phyloP scores from a whole-genome alignment of 176 grass and related monocot species.

The Hordeum marinum region DNA sequence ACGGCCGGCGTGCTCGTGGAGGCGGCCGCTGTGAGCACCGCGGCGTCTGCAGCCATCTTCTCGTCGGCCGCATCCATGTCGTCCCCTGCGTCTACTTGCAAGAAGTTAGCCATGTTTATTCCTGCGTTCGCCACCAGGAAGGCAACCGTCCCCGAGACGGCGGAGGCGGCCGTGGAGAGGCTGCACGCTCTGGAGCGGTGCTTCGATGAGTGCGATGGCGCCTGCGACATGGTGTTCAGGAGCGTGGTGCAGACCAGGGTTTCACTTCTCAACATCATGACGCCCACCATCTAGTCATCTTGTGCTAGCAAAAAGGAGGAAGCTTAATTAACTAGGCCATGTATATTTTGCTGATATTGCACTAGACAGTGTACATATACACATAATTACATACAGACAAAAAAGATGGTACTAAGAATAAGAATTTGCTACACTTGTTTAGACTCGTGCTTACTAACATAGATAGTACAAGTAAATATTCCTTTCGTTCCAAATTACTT shows the following conservation, averaged over 20 bases:
- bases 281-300: conserved; percentile 24
- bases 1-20: conserved; percentile 13
- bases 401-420: background rate
- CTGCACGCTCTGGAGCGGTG: conserved; percentile 19
- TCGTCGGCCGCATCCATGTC: background rate
- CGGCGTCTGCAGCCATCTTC: conserved; percentile 37
- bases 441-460: background rate
- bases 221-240: conserved; percentile 33
- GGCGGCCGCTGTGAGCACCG: background rate
- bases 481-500: too few species aligned
- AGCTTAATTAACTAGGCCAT: background rate
- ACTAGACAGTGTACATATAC: background rate
- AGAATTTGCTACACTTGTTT: background rate
- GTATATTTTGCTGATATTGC: background rate
- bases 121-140: conserved; percentile 13
- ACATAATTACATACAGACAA: background rate
- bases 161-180: background rate
- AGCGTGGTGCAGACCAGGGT: conserved; percentile 41
- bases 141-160: background rate
- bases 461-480: background rate
- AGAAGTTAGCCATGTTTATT: background rate
- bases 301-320: background rate
- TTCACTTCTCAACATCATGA: conserved; percentile 51
- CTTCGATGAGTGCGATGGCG: conserved; percentile 22
- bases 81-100: background rate